These are phyloP conservation scores for Saturnispora serradocipensis DNA, from an alignment of 805 yeast species.

Conservation along the genomic window DNA sequence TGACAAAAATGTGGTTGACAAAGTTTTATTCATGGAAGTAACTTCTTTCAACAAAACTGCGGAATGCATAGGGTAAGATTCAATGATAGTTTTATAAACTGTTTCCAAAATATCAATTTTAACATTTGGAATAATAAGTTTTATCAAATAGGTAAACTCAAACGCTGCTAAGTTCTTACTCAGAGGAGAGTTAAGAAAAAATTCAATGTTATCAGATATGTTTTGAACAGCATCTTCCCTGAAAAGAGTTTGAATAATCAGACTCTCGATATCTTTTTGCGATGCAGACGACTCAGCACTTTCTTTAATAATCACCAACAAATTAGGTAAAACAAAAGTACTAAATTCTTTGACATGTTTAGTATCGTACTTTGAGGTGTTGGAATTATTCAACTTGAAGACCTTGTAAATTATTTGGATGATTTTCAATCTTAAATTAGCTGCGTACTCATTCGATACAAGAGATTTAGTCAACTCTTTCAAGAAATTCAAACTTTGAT, in stretches of 20 bases:
- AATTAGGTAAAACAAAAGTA: conserved; percentile 18
- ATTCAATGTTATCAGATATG: conserved; percentile 26
- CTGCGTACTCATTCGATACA: conserved; percentile 1
- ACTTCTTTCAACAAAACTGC: conserved; percentile 38
- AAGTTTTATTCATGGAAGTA: conserved; percentile 40
- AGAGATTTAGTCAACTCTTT: conserved; percentile 11
- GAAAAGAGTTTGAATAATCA: conserved; percentile 24
- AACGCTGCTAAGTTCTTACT: conserved; percentile 11
- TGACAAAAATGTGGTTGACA: conserved; percentile 44
- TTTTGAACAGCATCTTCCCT: conserved; percentile 17
- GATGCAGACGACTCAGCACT: not conserved
- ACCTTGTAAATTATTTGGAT: conserved; percentile 9
- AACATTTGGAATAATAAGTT: conserved; percentile 24
- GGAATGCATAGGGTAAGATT: conserved; percentile 31
- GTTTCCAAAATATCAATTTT: conserved; percentile 38
- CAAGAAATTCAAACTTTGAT: conserved; percentile 20
- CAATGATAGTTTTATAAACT: conserved; percentile 35
- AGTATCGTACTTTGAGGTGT: conserved; percentile 18
- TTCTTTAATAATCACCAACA: conserved; percentile 11
- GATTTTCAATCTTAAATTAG: conserved; percentile 1
- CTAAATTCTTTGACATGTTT: conserved; percentile 22
- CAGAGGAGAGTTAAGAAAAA: conserved; percentile 22
- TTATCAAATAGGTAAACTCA: conserved; percentile 25
- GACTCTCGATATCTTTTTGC: conserved; percentile 6
- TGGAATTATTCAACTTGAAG: conserved; percentile 20